phyloP scores from a whole-genome alignment of 331 rosid species.

The Saraca asoca region DNA sequence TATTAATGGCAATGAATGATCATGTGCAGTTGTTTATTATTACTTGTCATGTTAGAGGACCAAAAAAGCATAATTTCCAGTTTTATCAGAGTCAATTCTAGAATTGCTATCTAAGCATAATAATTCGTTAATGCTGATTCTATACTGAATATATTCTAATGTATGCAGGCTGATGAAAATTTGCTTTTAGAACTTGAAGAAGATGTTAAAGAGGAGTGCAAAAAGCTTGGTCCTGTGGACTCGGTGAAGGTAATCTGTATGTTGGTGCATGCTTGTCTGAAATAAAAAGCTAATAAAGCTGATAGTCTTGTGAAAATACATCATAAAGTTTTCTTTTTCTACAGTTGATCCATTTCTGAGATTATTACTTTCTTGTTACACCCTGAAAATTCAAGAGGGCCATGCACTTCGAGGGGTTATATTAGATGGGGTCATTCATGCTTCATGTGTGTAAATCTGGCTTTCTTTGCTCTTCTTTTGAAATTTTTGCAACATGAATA shows the following conservation, averaged over 20 bases:
- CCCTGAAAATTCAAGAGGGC: no score
- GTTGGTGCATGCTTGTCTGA: not conserved
- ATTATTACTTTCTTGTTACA: no score
- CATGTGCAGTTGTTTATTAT: not conserved
- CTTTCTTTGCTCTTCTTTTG: no score
- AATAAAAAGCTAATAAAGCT: not conserved
- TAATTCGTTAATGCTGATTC: constrained; percentile 31
- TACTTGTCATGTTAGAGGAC: no score
- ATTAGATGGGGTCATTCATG: no score
- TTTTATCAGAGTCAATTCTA: constrained; percentile 13
- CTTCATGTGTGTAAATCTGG: no score
- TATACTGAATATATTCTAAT: constrained; percentile 26
- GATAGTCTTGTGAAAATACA: not conserved
- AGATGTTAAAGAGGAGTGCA: constrained; percentile 86
- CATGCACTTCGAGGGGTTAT: no score
- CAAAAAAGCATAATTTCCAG: constrained; percentile 16
- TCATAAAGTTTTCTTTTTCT: not conserved
- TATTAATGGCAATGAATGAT: not conserved
- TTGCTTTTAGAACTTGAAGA: constrained; percentile 68
- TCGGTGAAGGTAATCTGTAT: constrained; percentile 64
- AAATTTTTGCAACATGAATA: no score
- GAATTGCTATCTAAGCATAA: constrained; percentile 10
- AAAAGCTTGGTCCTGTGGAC: constrained; percentile 82
- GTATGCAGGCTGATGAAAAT: constrained; percentile 75
- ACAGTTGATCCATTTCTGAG: no score